Base-by-base conservation (phyloP, 1,284 basidiomycete genomes). In the Pseudozyma flocculosa region DNA sequence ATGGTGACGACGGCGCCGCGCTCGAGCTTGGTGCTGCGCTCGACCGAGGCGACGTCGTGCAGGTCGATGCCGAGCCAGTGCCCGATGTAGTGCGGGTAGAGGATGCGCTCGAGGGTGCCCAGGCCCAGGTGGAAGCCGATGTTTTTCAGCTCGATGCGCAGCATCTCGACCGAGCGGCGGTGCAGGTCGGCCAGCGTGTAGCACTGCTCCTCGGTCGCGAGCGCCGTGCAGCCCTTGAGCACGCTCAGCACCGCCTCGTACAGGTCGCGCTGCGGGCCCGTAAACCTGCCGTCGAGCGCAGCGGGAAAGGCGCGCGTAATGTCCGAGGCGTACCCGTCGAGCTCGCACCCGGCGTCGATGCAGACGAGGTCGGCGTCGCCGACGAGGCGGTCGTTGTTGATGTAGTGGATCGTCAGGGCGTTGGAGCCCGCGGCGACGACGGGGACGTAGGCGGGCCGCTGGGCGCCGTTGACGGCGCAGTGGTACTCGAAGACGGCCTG, bases 221-320 rank as follows among this genome's bases (percentile, higher is more conserved):
- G 68, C 2, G 78, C 72, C 24, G 90, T 82, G 49, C 89, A 84
- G 15, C 82, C 79, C 71, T 90, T 90, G 70, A 91, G 87, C 0
- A 84, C 87, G 15, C 84, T 81, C n/a, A 92, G 82, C 2, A 92
- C 85, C 7, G 88, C 90, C 10, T 85, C 81, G 80, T 99, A 99
- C 13, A 99, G 84, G 51, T 93, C 92, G 23, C 83, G 82, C 76
- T 99, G 95, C 1, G 92, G 82, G 0, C 82, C 72, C 1, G 86
- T 87, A 78, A 97, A 98, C 17, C 40, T 43, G 0, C 66, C 61
- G 38, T 67, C 45, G 19, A 54, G 49, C 3, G 64, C 61, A 14
- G 85, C 87, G 1, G 95, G 94, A 77, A 87, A 96, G 15, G 93
- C 92, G 38, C 94, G 88, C 8, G 92, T 96, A 68, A 98, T 96